These are phyloP conservation scores for Suhomyces chickasaworum DNA, from an alignment of 1,139 yeast species.

Conservation along the genomic window DNA sequence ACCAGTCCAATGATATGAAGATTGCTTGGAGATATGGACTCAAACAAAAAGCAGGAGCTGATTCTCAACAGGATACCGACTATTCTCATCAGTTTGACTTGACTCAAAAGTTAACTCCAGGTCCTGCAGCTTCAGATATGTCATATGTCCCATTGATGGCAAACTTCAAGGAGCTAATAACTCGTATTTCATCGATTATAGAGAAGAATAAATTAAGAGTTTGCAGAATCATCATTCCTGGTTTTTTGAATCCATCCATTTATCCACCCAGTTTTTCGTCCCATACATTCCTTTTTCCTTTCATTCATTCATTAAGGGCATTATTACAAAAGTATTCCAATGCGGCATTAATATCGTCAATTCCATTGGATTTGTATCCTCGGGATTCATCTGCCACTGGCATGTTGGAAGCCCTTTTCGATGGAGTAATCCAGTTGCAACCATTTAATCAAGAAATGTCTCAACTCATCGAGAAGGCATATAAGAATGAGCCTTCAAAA, in stretches of 20 bases:
- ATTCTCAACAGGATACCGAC: slow-evolving; percentile 10
- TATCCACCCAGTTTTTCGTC: slow-evolving; percentile 59
- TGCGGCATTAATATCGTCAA: slow-evolving; percentile 51
- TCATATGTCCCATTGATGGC: slow-evolving; percentile 49
- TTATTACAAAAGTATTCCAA: slow-evolving; percentile 53
- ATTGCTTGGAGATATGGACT: slow-evolving; percentile 89
- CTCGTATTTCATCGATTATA: slow-evolving; percentile 46
- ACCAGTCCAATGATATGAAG: slow-evolving; percentile 52
- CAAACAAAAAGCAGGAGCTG: slow-evolving; percentile 39
- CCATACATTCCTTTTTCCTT: slow-evolving; percentile 56
- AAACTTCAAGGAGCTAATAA: slow-evolving; percentile 28
- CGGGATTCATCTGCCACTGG: slow-evolving; percentile 51
- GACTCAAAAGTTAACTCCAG: slow-evolving; percentile 67
- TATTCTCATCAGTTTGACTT: slow-evolving; percentile 76
- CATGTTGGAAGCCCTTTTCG: slow-evolving; percentile 62
- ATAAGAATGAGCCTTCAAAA: slow-evolving; percentile 70
- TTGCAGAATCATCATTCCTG: slow-evolving; percentile 73
- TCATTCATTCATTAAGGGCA: slow-evolving; percentile 61
- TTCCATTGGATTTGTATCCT: slow-evolving; percentile 71
- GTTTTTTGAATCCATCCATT: slow-evolving; percentile 74
- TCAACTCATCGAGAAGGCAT: slow-evolving; percentile 64
- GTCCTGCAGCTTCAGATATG: slow-evolving; percentile 64
- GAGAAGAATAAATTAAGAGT: slow-evolving; percentile 42
- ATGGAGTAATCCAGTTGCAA: slow-evolving; percentile 71
- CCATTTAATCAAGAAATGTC: slow-evolving; percentile 82